These are phyloP conservation scores for Fusarium mangiferae DNA, from an alignment of 2,329 filamentous ascomycete genomes.

Conservation along the genomic window DNA sequence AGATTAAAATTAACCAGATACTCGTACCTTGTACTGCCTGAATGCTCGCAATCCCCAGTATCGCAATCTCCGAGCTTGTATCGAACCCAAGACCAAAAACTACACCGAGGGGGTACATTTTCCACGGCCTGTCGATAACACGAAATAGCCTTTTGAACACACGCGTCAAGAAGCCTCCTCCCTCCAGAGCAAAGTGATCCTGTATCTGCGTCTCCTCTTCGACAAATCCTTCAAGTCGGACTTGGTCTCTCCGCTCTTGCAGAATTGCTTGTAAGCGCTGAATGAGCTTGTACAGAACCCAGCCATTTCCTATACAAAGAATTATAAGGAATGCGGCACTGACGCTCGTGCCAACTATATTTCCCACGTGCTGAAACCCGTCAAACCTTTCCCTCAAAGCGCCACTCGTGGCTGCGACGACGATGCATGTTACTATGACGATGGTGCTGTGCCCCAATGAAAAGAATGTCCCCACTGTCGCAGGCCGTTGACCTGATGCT, in stretches of 20 bases:
- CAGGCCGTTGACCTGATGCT: constrained; percentile 84
- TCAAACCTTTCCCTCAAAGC: constrained; percentile 85
- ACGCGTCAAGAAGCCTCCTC: constrained; percentile 77
- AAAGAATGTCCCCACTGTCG: constrained; percentile 95
- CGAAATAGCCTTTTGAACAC: constrained; percentile 81
- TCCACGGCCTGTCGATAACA: constrained; percentile 82
- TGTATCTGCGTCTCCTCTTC: constrained; percentile 38
- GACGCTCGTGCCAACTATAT: constrained; percentile 89
- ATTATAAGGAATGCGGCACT: constrained; percentile 85
- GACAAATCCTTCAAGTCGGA: constrained; percentile 43
- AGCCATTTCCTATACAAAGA: constrained; percentile 84
- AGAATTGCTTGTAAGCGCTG: constrained; percentile 73
- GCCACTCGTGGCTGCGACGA: constrained; percentile 90
- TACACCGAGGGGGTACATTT: constrained; percentile 92
- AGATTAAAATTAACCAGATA: constrained; percentile 94
- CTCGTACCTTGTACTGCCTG: constrained; percentile 87
- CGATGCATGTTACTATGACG: constrained; percentile 88
- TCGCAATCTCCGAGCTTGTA: constrained; percentile 91
- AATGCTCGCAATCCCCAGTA: constrained; percentile 89
- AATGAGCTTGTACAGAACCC: constrained; percentile 84
- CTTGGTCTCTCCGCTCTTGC: constrained; percentile 36
- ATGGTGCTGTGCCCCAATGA: constrained; percentile 94
- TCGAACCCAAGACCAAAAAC: constrained; percentile 95
- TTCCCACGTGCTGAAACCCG: constrained; percentile 81
- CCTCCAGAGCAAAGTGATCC: constrained; percentile 74